Percentiles rank a stretch among this genome's conserved stretches.
Conservation (phyloP, 768 basidiomycete genomes). For the Infundibulicybe gibba region DNA sequence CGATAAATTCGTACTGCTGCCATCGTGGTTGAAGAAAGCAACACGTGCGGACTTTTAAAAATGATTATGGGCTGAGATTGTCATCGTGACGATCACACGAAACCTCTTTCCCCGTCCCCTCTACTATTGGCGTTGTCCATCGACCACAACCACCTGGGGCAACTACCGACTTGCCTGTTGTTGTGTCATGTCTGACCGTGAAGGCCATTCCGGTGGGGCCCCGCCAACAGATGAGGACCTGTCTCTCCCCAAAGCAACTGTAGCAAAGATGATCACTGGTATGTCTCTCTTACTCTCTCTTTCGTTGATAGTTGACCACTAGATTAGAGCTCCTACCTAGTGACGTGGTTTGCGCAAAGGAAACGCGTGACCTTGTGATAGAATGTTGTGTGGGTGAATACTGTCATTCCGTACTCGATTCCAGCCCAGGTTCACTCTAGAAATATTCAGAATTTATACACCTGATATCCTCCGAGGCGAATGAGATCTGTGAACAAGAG, state of each 20-base stretch:
- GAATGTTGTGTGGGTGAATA: slow-evolving; percentile 99
- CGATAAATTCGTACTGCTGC: slow-evolving; percentile 47
- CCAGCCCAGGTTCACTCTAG: slow-evolving; percentile 4
- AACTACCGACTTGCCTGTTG: too few relatives aligned
- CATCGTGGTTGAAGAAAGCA: slow-evolving; percentile 54
- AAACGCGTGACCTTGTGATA: slow-evolving; percentile 94
- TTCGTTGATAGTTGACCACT: slow-evolving; percentile 3
- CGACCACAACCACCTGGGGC: neutral
- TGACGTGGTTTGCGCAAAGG: slow-evolving; percentile 89
- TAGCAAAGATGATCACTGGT: slow-evolving; percentile 96
- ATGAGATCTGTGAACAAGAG: slow-evolving; percentile 96
- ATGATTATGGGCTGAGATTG: slow-evolving; percentile 2
- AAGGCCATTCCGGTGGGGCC: slow-evolving; percentile 62
- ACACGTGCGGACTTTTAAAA: slow-evolving; percentile 40
- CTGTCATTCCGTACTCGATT: slow-evolving; percentile 7
- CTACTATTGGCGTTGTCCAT: slow-evolving; percentile 5
- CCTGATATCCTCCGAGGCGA: slow-evolving; percentile 94
- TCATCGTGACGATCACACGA: slow-evolving; percentile 5
- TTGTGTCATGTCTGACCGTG: slow-evolving; percentile 81
- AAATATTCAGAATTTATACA: slow-evolving; percentile 88
- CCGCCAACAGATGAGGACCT: slow-evolving; percentile 86
- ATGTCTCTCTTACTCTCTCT: slow-evolving; percentile 12
- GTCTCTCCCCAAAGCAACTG: slow-evolving; percentile 94
- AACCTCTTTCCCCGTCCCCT: neutral
- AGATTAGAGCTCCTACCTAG: slow-evolving; percentile 78